Base-by-base conservation (phyloP, 2,329 filamentous ascomycete species). In the Xylariaceae sp. region DNA sequence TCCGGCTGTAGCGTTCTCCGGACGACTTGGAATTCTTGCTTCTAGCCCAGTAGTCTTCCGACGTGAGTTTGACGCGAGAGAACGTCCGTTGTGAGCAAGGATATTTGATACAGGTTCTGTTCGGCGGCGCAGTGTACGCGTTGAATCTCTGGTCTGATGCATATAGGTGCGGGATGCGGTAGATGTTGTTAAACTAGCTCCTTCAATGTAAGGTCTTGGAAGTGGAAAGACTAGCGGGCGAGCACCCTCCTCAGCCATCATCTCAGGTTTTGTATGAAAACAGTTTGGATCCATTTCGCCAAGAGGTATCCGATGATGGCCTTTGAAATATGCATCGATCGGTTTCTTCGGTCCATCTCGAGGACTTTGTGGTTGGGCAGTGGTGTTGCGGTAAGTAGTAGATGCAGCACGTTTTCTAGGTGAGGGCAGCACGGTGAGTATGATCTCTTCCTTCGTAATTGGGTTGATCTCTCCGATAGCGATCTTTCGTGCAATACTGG, bases 381-480 rank as follows among this genome's bases (percentile, higher is more conserved):
- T 47, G 58, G 44, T 37, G 40, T 18, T 45, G 53, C 59, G 56
- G 20, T 55, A 50, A 11, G 63, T 56, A 16, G 63, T 64, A 5
- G 69, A 65, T 32, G 69, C 67, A 40, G 69, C 70, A 29, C 72
- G 72, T 53, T 73, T 73, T 46, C 72, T 68, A 51, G 73, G 73
- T 3, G 70, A 70, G 9, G 79, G 77, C 13, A 75, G 73, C 9
- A 67, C 61, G 6, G 71, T 63, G 33, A 78, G 56, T n/a, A 73
- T 45, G 16, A 85, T 82, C 16, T 79, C 81, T 55, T 86, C 70
- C 72, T 97, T 97, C 1, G 92, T 95, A 61, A 93, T 94, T 2
- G 94, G 94, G 69, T 97, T 88, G 39, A 97, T 73, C 62, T 96
- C 89, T 29, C 94, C 94, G 30, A 70, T 76, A 20, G 94, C 91